These are phyloP conservation scores for Pistacia integerrima DNA, from an alignment of 345 rosid species.

Conservation along the genomic window DNA sequence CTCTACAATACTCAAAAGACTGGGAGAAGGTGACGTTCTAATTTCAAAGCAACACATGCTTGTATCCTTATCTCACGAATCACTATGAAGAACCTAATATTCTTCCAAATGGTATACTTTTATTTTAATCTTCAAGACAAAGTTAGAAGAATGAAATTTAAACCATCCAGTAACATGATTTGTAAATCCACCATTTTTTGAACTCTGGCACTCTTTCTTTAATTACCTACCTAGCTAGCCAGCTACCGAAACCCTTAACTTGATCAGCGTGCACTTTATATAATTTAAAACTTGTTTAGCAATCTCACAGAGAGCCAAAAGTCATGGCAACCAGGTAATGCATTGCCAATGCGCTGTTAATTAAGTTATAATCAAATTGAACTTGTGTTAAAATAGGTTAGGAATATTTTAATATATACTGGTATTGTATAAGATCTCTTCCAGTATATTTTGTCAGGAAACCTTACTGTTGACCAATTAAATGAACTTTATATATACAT, in stretches of 20 bases:
- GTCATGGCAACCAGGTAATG: no score
- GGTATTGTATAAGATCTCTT: no score
- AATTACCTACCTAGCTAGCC: background rate
- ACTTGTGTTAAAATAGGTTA: no score
- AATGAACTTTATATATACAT: no score
- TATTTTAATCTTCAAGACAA: constrained; percentile 21
- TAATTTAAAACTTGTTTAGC: no score
- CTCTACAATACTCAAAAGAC: constrained; percentile 21
- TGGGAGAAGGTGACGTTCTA: constrained; percentile 43
- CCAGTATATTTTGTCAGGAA: no score
- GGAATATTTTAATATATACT: no score
- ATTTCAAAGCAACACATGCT: constrained; percentile 54
- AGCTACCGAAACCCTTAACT: constrained; percentile 5
- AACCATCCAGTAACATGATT: background rate
- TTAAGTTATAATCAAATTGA: no score
- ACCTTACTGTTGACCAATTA: no score
- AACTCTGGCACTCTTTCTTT: constrained; percentile 8
- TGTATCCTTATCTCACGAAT: constrained; percentile 46
- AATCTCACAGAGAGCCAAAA: no score
- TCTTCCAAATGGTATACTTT: constrained; percentile 36
- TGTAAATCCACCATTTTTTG: constrained; percentile 5
- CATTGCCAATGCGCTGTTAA: no score
- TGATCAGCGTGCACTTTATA: background rate
- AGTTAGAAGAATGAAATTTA: constrained; percentile 13
- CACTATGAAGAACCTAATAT: constrained; percentile 58